Base-by-base conservation (phyloP, 2,329 filamentous ascomycete genomes). In the Harringtonia lauricola region DNA sequence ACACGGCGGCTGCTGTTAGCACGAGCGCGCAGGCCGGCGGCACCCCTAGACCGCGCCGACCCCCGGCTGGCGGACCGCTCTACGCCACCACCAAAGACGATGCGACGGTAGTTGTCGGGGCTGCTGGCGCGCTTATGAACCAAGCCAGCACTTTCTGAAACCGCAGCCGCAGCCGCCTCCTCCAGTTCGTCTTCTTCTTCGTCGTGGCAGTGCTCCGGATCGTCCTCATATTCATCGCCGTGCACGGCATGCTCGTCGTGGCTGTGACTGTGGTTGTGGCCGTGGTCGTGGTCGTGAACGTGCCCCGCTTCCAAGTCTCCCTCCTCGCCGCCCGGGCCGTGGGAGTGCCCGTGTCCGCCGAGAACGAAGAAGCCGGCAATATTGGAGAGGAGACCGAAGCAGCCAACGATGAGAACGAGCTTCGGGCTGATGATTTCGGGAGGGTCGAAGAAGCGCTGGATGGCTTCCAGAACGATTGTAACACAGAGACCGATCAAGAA, bases 401-500 rank as follows among this genome's bases (percentile, higher is more conserved):
- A 88, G 34, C 92, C 92, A 41, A 98, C 92, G 50, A 92, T 81
- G 47, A 95, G 78, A 52, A 98, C 88, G 31, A 98, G 72, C 54
- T 83, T 75, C 2, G 92, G 89, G 56, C 94, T 86, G 41, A 71
- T 71, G 57, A 98, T 89, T 59, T 85, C 79, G 55, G 90, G 89
- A 8, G 89, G 88, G 56, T 96, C 87, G 57, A 96, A 74, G 54
- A 98, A 84, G 57, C 92, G 83, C 55, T 89, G 87, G 48, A 95
- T 76, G 15, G 92, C 92, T 64, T 98, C 92, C 55, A 98, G 80
- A 57, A 96, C 85, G 63, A 98, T 98, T 41, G 90, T 94, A 45
- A 98, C 72, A 66, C 92, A 98, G 9, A 98, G 76, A 8, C 92
- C 92, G 57, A 98, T 92, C 36, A 98, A 73, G 68, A 98, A 98